Evolutionary conservation across 2,329 filamentous ascomycete genomes (phyloP).

Genomic region (Paecilomyces sp.): DNA sequence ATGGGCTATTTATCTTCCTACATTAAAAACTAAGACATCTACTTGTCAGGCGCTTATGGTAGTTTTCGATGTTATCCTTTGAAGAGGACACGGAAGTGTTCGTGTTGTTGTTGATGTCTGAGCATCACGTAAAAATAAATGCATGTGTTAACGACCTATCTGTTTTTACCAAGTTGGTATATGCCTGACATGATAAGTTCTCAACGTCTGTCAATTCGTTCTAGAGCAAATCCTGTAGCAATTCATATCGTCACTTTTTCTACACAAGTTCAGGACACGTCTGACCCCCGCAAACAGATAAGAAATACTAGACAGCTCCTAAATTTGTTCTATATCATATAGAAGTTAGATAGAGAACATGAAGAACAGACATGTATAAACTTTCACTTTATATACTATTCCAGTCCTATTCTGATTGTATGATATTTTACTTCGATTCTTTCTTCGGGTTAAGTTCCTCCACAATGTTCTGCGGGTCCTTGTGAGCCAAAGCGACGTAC

Average conservation of each 20-base stretch:
- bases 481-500: slow-evolving; percentile 54
- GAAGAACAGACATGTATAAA: background rate
- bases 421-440: background rate
- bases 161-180: background rate
- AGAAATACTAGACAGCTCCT: too few species aligned
- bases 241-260: background rate
- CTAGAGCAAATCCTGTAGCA: background rate
- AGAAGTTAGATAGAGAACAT: background rate
- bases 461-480: slow-evolving; percentile 55
- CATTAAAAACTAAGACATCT: background rate
- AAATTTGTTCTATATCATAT: too few species aligned
- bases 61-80: background rate
- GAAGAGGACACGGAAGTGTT: background rate
- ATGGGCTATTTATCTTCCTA: background rate
- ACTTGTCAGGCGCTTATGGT: background rate
- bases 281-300: background rate
- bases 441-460: slow-evolving; percentile 45
- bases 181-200: background rate
- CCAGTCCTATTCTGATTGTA: background rate
- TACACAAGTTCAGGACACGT: background rate
- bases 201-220: background rate
- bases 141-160: background rate
- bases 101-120: background rate
- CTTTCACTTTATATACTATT: background rate
- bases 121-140: background rate